Evolutionary conservation across 1,284 basidiomycete genomes (phyloP), one percentile per base, ranked within the genome.

Genomic region (Uromyces viciae-fabae): DNA sequence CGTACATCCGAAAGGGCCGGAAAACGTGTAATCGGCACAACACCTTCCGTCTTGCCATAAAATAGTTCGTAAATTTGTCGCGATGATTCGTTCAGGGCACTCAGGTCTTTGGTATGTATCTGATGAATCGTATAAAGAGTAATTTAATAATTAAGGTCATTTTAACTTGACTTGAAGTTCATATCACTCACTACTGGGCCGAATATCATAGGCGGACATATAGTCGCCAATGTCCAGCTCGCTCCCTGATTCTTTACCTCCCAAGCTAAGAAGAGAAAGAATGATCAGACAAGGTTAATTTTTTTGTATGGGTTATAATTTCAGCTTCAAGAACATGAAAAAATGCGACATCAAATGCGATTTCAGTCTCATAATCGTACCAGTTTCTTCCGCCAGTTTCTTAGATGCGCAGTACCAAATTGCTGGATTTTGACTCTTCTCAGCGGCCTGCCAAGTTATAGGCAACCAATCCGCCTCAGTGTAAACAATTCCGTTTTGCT

Each of bases 391-490:
- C n/a, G 91, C 87, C 82, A 69, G 49, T 49, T 69, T 78, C 75
- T 52, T 78, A 46, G 72, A 74, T 22, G 72, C 72, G 17, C 52
- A 56, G 69, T 68, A 52, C 66, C 64, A 68, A 46, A 52, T 28
- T 33, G 52, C 64, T 0, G 66, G 64, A 56, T 78, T n/a, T 7
- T 36, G 33, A 8, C 56, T 54, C 3, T 46, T 38, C 36, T 74
- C 72, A 28, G 54, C 72, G 8, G 88, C 86, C 31, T 88, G 84
- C n/a, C 89, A 85, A 2, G 89, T 88, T 54, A 88, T 86, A 9
- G 89, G 85, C 86, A 93, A 92, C 92, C 92, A 94, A 85, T 92
- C 89, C n/a, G 84, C 81, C 83, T 90, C 83, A 28, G 82, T 82
- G 82, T 82, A 85, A n/a, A 80, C 77, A 28, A 77, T 75, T 71